Percentiles rank a stretch among this genome's conserved stretches.
These are phyloP conservation scores for Phaffomyces thermotolerans DNA, from an alignment of 805 yeast genomes.

Conservation along the genomic window DNA sequence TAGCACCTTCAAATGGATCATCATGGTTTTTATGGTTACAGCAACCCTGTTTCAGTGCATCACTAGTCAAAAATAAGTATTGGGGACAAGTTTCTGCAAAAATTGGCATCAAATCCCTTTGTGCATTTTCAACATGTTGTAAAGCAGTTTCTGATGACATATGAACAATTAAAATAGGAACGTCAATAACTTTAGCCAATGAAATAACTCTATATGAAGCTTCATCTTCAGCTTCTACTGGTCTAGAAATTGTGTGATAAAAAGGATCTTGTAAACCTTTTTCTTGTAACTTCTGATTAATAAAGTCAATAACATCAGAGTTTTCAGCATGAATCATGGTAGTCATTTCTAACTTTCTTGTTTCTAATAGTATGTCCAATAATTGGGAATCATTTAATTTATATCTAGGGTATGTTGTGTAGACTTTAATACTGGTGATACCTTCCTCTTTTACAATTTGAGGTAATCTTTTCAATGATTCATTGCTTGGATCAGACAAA, in stretches of 20 bases:
- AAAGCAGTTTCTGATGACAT: slow-evolving; percentile 39
- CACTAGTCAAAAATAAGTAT: slow-evolving; percentile 37
- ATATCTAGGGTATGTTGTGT: slow-evolving; percentile 39
- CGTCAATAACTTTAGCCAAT: slow-evolving; percentile 36
- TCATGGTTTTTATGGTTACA: slow-evolving; percentile 21
- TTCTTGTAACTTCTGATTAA: slow-evolving; percentile 33
- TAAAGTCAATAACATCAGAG: slow-evolving; percentile 37
- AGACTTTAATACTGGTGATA: slow-evolving; percentile 24
- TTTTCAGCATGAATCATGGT: slow-evolving; percentile 49
- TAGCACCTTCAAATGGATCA: slow-evolving; percentile 40
- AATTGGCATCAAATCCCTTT: slow-evolving; percentile 34
- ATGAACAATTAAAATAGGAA: slow-evolving; percentile 41
- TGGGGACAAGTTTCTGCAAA: slow-evolving; percentile 47
- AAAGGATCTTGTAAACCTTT: slow-evolving; percentile 34
- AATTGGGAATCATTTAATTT: slow-evolving; percentile 35
- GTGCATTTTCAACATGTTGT: slow-evolving; percentile 35
- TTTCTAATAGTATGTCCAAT: slow-evolving; percentile 31
- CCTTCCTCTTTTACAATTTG: slow-evolving; percentile 23
- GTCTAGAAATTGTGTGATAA: slow-evolving; percentile 40
- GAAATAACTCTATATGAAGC: slow-evolving; percentile 42
- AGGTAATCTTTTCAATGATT: slow-evolving; percentile 29
- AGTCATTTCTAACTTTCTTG: slow-evolving; percentile 36
- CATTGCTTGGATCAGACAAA: slow-evolving; percentile 28
- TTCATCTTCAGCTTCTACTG: slow-evolving; percentile 40
- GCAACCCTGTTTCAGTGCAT: slow-evolving; percentile 25